Base-by-base conservation (phyloP, 2,329 filamentous ascomycete genomes). In the Sclerotiophoma versabilis region DNA sequence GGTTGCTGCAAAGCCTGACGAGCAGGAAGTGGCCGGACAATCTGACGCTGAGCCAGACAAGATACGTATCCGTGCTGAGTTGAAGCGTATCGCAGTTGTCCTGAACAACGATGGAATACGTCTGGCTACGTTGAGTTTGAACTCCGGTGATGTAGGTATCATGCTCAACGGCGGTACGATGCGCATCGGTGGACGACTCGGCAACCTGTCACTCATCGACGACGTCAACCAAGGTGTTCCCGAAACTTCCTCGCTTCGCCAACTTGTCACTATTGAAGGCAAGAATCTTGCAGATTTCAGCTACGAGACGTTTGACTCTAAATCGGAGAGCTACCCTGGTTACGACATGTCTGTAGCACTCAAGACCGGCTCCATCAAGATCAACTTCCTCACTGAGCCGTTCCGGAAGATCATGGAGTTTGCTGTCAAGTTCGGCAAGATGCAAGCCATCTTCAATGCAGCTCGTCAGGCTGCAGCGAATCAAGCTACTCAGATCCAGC, bases 321-420 rank as follows among this genome's bases (percentile, higher is more conserved):
- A 84, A 19, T 87, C 87, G 2, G 84, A 89, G 47, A 83, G 85
- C 10, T 98, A 98, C 67, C 96, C 95, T 5, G 96, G 95, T 10
- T 96, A 98, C 69, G 93, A 98, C 71, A 95, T 91, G 12, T 93
- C 93, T 1, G 87, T 99, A 25, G 96, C 87, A 69, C 80, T 99
- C 10, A 87, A 93, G 29, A 93, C 95, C 15, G 95, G 95, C 1
- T 99, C 95, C 0, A 89, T 99, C 74, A 98, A 96, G 77, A 83
- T 99, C 71, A 98, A 97, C 73, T 99, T 99, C 73, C 79, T 98
- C 4, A 93, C 97, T 58, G 96, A 99, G 74, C 95, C 95, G 0
- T 97, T 98, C 80, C 87, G 95, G 46, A 98, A 98, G 77, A 98
- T 99, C 60, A 91, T 99, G 75, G 91, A 96, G 63, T 99, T 99